Evolutionary conservation across 805 yeast species (phyloP), one percentile per base, ranked within the genome.

Genomic region (Starmerella stigmatis): DNA sequence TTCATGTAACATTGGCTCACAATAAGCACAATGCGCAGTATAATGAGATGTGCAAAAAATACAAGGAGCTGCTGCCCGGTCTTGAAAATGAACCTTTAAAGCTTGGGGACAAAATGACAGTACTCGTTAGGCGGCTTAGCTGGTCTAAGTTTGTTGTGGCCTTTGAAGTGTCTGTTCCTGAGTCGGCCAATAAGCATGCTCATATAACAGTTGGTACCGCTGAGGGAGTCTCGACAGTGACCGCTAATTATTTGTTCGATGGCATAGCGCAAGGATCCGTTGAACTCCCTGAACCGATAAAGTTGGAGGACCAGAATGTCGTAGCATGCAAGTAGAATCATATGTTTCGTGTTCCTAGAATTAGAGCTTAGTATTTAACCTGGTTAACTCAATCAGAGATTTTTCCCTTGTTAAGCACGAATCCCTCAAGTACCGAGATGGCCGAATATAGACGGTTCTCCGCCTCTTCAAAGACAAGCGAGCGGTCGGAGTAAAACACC

Each of bases 361-460:
- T 15, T 7, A 15, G 20, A 8, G 8, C 16, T 25, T 20, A 32
- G 38, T 23, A 22, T 8, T 5, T 23, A 30, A 63, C 50, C 25
- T 54, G 39, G n/a, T n/a, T n/a, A n/a, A n/a, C n/a, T n/a, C n/a
- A n/a, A n/a, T n/a, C n/a, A n/a, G n/a, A n/a, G n/a, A n/a, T n/a
- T n/a, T n/a, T n/a, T 27, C 94, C 94, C 62, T 82, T 81, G 65
- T 86, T 83, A 41, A 81, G 72, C 6, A 92, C 94, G 62, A 89
- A 86, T 0, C 81, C 86, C 56, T 92, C 96, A 35, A 92, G 70
- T 1, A 79, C 94, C 11, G 97, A 88, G 69, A 92, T 83, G 23
- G 97, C 97, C 38, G 98, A 94, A 61, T 92, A 92, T 20, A 92
- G 67, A 64, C 98, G 75, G 67, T 92, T 92, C 68, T 92, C 98